Percentiles rank a stretch among this genome's conserved stretches.
These are phyloP conservation scores for Clarireedia monteithiana DNA, from an alignment of 2,329 filamentous ascomycete genomes.

Conservation along the genomic window DNA sequence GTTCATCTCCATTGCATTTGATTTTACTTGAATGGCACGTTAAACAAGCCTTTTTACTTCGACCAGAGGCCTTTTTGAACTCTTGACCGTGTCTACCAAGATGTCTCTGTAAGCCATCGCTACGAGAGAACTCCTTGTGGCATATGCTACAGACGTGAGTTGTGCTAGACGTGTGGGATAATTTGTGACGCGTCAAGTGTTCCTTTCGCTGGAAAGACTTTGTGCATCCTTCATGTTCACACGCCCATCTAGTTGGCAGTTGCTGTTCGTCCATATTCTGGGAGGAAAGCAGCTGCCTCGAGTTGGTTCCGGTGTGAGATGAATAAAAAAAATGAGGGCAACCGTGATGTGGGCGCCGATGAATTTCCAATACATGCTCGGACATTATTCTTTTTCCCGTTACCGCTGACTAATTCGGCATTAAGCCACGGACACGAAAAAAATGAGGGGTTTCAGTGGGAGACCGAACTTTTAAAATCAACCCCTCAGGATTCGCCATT, in stretches of 20 bases:
- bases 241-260: constrained; percentile 5
- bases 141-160: constrained; percentile 18
- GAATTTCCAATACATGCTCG: not conserved
- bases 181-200: constrained; percentile 22
- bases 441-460: too few relatives aligned
- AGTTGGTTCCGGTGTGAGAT: too few relatives aligned
- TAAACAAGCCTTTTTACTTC: constrained; percentile 35
- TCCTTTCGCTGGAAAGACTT: constrained; percentile 23
- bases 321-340: too few relatives aligned
- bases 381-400: too few relatives aligned
- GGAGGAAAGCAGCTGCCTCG: not conserved
- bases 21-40: constrained; percentile 39
- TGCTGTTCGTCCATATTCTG: not conserved
- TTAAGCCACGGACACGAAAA: too few relatives aligned
- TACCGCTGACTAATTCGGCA: too few relatives aligned
- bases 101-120: constrained; percentile 25
- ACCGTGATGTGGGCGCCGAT: not conserved
- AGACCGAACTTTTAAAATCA: too few relatives aligned
- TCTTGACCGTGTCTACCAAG: constrained; percentile 20
- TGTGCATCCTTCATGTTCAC: constrained; percentile 17
- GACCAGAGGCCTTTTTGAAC: constrained; percentile 19
- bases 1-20: constrained; percentile 35
- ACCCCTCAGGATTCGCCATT: too few relatives aligned
- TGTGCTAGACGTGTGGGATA: constrained; percentile 15
- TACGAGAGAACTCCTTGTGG: constrained; percentile 21